Evolutionary conservation across 352 stramenopile species (phyloP).

Genomic region (Globisporangium takayamanum): DNA sequence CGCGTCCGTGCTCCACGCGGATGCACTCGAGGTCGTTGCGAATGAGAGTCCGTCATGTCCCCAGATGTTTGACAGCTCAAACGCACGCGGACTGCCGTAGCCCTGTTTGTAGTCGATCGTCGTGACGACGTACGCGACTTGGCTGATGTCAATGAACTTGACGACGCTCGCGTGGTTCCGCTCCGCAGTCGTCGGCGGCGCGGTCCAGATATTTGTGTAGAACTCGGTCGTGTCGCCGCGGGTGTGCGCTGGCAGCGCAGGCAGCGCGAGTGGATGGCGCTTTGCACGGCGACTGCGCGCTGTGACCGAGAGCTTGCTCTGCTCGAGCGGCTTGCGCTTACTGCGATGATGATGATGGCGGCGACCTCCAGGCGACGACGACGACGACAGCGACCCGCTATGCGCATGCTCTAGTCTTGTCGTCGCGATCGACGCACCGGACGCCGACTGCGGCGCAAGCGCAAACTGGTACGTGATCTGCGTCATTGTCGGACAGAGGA

Average conservation of each 20-base stretch:
- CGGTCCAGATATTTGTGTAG: slow-evolving; percentile 78
- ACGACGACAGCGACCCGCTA: background rate
- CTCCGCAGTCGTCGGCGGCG: slow-evolving; percentile 14
- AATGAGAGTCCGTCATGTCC: slow-evolving; percentile 14
- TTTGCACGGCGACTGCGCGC: background rate
- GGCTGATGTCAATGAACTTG: slow-evolving; percentile 70
- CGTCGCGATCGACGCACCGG: background rate
- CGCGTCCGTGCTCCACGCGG: slow-evolving; percentile 4
- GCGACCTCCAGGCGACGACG: background rate
- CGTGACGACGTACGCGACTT: slow-evolving; percentile 69
- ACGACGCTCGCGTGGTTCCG: slow-evolving; percentile 18
- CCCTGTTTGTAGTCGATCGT: slow-evolving; percentile 68
- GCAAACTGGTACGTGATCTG: slow-evolving; percentile 13
- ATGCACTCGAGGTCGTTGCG: slow-evolving; percentile 3
- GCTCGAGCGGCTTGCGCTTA: slow-evolving; percentile 48
- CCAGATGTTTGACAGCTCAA: slow-evolving; percentile 57
- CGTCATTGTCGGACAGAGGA: slow-evolving; percentile 4
- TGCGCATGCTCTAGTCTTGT: slow-evolving; percentile 1
- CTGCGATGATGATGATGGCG: background rate
- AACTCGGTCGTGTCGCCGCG: slow-evolving; percentile 61
- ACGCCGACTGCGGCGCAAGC: background rate
- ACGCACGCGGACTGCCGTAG: slow-evolving; percentile 29
- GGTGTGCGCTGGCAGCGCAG: slow-evolving; percentile 14
- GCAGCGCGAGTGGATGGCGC: background rate
- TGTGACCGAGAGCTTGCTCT: slow-evolving; percentile 38